Conservation (phyloP, 108 stramenopile genomes). For the Pelagomonas calceolata region DNA sequence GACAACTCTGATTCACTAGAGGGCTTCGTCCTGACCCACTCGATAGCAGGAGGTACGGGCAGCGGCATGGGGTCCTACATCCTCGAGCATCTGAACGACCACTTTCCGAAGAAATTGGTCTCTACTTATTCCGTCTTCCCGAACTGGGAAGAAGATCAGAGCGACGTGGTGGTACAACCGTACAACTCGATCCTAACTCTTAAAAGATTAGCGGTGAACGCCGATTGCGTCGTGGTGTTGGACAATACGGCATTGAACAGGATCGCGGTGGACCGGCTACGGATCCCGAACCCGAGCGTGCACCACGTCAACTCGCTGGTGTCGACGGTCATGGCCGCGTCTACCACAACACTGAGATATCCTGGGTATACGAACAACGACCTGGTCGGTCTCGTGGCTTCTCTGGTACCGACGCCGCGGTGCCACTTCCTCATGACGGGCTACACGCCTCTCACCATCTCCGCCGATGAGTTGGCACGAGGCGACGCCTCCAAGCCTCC, state of each 20-base stretch:
- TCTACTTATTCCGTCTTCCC: slow-evolving; percentile 98
- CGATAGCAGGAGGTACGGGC: slow-evolving; percentile 96
- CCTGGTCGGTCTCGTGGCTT: slow-evolving; percentile 86
- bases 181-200: slow-evolving; percentile 93
- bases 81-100: slow-evolving; percentile 90
- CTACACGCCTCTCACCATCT: slow-evolving; percentile 79
- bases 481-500: no score
- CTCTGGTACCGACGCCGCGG: slow-evolving; percentile 92
- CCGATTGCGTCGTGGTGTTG: slow-evolving; percentile 91
- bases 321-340: slow-evolving; percentile 96
- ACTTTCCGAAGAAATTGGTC: slow-evolving; percentile 96
- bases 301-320: slow-evolving; percentile 92
- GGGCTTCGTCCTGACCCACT: slow-evolving; percentile 91
- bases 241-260: slow-evolving; percentile 90
- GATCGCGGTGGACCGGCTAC: slow-evolving; percentile 85
- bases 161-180: slow-evolving; percentile 96
- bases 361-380: slow-evolving; percentile 99
- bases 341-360: slow-evolving; percentile 93
- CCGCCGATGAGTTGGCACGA: background rate
- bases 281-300: slow-evolving; percentile 83
- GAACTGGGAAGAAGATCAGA: slow-evolving; percentile 75
- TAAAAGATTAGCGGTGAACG: slow-evolving; percentile 91
- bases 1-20: slow-evolving; percentile 94
- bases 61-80: slow-evolving; percentile 94
- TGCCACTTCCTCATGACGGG: slow-evolving; percentile 99